Percentiles rank a stretch among this genome's conserved stretches.
These are phyloP conservation scores for Russula sp. DNA, from an alignment of 768 basidiomycete genomes.

Conservation along the genomic window DNA sequence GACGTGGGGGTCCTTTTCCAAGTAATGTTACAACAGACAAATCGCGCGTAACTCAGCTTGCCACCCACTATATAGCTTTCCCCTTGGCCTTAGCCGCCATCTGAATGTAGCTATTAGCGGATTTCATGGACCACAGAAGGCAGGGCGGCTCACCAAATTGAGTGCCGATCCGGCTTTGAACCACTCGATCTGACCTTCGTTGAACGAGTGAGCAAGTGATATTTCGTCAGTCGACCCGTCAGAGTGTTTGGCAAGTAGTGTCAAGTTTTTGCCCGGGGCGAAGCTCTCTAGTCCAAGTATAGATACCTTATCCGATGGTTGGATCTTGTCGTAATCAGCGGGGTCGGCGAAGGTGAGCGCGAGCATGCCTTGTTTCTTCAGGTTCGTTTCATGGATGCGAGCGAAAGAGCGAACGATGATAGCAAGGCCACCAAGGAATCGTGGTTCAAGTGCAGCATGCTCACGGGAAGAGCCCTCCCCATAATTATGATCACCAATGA, in stretches of 20 bases:
- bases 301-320: conserved; percentile 80
- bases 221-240: conserved; percentile 76
- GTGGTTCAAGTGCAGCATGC: conserved; percentile 93
- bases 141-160: conserved; percentile 55
- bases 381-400: conserved; percentile 95
- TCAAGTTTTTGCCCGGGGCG: conserved; percentile 88
- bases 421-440: conserved; percentile 90
- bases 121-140: not conserved
- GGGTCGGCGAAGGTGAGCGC: conserved; percentile 89
- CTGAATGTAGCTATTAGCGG: not conserved
- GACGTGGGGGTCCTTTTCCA: not conserved
- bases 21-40: not conserved
- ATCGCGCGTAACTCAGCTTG: not conserved
- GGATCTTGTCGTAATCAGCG: conserved; percentile 90
- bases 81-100: conserved; percentile 15
- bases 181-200: conserved; percentile 96
- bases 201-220: conserved; percentile 85
- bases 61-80: not conserved
- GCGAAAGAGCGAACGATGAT: conserved; percentile 96
- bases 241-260: conserved; percentile 70
- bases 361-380: conserved; percentile 99
- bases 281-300: conserved; percentile 86
- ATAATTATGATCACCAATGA: conserved; percentile 93
- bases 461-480: conserved; percentile 98
- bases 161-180: conserved; percentile 97